These are phyloP conservation scores for Heliosperma pusillum DNA, from an alignment of 148 eudicot genomes.

Conservation along the genomic window DNA sequence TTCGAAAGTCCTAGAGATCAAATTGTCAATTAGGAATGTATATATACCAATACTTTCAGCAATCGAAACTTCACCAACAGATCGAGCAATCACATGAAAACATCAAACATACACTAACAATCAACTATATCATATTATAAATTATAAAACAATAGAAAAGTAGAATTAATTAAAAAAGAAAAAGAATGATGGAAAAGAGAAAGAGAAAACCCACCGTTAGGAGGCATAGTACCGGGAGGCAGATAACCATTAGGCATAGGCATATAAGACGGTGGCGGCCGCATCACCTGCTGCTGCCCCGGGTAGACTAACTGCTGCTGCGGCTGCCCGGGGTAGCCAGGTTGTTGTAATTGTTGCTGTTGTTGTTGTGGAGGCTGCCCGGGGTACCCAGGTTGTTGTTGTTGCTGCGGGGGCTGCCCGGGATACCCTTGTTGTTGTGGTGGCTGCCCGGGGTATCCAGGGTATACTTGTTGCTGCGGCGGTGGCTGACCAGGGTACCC, in stretches of 20 bases:
- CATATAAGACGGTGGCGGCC: constrained; percentile 44
- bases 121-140: no score
- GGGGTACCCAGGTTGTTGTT: constrained; percentile 30
- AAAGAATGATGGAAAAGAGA: not conserved
- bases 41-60: no score
- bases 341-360: constrained; percentile 29
- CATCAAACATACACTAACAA: not conserved
- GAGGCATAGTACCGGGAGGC: constrained; percentile 57
- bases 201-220: constrained; percentile 66
- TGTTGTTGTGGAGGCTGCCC: constrained; percentile 44
- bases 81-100: not conserved
- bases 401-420: constrained; percentile 10
- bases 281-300: constrained; percentile 40
- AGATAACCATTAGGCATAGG: constrained; percentile 58
- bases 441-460: constrained; percentile 35
- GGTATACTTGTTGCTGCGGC: not conserved
- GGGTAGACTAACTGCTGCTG: constrained; percentile 31
- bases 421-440: not conserved
- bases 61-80: no score
- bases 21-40: no score
- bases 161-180: not conserved
- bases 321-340: not conserved
- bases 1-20: no score
- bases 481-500: constrained; percentile 8
- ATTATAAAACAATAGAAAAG: not conserved